These are phyloP conservation scores for Rhodamnia rubescens DNA, from an alignment of 345 rosid genomes.

Conservation along the genomic window DNA sequence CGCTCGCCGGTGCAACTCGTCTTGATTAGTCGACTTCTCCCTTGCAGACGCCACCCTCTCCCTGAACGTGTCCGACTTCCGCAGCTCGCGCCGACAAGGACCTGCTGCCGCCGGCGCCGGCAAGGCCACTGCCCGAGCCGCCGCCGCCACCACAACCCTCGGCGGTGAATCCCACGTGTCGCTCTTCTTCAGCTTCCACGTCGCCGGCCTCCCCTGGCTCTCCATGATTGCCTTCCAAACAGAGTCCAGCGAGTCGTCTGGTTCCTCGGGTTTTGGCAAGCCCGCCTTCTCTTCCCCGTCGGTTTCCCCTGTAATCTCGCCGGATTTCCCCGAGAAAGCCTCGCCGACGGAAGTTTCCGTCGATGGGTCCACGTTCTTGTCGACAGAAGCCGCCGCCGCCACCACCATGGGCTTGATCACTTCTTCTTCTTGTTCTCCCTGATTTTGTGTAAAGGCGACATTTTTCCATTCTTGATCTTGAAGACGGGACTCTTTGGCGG, in stretches of 20 bases:
- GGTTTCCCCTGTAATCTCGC: neutral
- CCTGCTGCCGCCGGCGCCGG: neutral
- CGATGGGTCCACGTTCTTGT: neutral
- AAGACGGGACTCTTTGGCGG: neutral
- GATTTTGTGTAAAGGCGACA: neutral
- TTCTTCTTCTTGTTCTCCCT: neutral
- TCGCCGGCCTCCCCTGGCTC: conserved; percentile 5
- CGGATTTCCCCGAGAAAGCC: neutral
- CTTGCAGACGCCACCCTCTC: conserved; percentile 13
- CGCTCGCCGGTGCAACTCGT: conserved; percentile 27
- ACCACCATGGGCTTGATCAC: neutral
- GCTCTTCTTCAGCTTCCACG: conserved; percentile 18
- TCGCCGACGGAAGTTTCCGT: neutral
- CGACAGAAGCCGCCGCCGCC: neutral
- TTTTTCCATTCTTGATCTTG: neutral
- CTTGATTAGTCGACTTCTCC: conserved; percentile 29
- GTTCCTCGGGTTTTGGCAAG: neutral
- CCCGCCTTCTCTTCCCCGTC: conserved; percentile 4
- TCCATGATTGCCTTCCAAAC: conserved; percentile 40
- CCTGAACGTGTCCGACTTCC: conserved; percentile 25
- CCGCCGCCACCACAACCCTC: neutral
- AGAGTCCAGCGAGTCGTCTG: conserved; percentile 19
- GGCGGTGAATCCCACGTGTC: conserved; percentile 30
- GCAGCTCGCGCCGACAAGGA: conserved; percentile 14
- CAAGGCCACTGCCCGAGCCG: neutral